Evolutionary conservation across 768 basidiomycete genomes (phyloP), one percentile per base, ranked within the genome.

Genomic region (Rhizopogon roseolus): DNA sequence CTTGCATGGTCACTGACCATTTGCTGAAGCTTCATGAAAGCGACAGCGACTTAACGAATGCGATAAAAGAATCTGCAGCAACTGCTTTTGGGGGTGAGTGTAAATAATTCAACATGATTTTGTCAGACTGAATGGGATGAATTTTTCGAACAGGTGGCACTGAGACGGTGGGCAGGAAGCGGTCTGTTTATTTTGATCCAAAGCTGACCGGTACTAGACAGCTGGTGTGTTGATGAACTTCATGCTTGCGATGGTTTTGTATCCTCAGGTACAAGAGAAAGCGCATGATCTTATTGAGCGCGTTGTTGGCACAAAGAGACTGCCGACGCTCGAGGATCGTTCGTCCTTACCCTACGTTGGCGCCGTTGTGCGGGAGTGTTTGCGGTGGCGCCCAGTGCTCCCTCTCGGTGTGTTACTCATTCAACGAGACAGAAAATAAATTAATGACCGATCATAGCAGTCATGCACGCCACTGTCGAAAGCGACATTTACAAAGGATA

Each of bases 301-400:
- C 14, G 54, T 60, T 2, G 28, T 59, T 25, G 58, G 59, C 36
- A 27, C 44, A 14, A 48, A 46, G 5, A 28, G 57, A 39, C 54
- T 60, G 7, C 59, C 59, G 11, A 45, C 32, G 7, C 53, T 55
- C 19, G 17, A 45, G 27, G 59, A 60, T 45, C 53, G 59, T 17
- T 9, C 50, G 8, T 51, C 40, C 16, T 50, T 60, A 6, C 39
- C 54, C 17, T 60, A 59, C 50, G 28, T 59, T 10, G 50, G 45
- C 2, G 59, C 59, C n/a, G 37, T 60, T 34, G 27, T 55, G 28
- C 49, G 51, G n/a, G 59, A 60, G 44, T 49, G 41, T 11, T 9
- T 25, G 11, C 22, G 57, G 7, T 40, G 46, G 48, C 28, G 34
- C 42, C 54, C 50, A 37, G 36, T 32, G 42, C 3, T 52, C 51